Evolutionary conservation across 352 stramenopile species (phyloP), one percentile per base, ranked within the genome.

Genomic region (Globisporangium radiosum): DNA sequence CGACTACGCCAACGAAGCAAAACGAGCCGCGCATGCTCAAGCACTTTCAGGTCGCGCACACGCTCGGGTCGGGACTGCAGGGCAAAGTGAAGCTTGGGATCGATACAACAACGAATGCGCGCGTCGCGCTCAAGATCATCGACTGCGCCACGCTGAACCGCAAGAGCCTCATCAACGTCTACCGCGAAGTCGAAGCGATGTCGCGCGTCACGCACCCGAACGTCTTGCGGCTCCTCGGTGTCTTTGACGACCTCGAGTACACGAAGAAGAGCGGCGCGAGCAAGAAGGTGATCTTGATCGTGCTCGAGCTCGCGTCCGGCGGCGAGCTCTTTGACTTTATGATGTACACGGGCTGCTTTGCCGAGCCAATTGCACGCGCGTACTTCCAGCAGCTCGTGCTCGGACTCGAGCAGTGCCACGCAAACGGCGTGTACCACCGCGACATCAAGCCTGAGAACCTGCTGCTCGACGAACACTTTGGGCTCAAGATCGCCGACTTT

Each of bases 401-500:
- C 10, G 89, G 87, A 0, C 71, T 97, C 33, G 81, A 91, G 52
- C 75, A 76, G 49, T 96, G 85, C 66, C 88, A 97, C 66, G 61
- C 55, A 15, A 84, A 81, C 54, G 82, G 85, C 49, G 84, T 97
- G n/a, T 93, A 89, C 68, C 88, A 97, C 53, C 87, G 92, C 54
- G 92, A 98, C 63, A 93, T 98, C 60, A 97, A 98, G 71, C 92
- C 92, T 4, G 92, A 98, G 63, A 98, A 98, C 63, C 62, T 98
- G 50, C 69, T 98, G 13, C 60, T 98, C 39, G 87, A 96, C 67
- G 75, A 87, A 15, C 74, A 81, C 39, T 92, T 90, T 57, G 53
- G 68, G 8, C 66, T 98, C 62, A 98, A 98, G 64, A 87, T 99
- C 33, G 94, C 90, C 5, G 95, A 99, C 58, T 98, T 99, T 75